These are phyloP conservation scores for Prunus dulcis DNA, from an alignment of 306 rosid species.

Conservation along the genomic window DNA sequence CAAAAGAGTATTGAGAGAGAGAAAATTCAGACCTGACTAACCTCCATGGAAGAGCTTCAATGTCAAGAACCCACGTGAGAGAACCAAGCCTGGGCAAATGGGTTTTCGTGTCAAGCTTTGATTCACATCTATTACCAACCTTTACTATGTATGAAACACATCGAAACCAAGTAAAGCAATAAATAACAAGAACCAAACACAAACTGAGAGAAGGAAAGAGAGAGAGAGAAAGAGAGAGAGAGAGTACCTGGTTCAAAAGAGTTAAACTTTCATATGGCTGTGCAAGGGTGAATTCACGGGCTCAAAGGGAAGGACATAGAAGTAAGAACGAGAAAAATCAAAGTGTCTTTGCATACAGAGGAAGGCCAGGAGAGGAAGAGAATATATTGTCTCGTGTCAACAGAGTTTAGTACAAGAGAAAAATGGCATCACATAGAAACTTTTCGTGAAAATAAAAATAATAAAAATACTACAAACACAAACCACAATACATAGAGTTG, in stretches of 20 bases:
- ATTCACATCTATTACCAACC: constrained; percentile 33
- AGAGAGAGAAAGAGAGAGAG: constrained; percentile 5
- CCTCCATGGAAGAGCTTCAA: constrained; percentile 39
- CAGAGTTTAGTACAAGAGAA: background rate
- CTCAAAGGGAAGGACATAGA: constrained; percentile 17
- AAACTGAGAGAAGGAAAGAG: background rate
- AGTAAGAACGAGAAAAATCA: constrained; percentile 24
- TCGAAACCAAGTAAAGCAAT: constrained; percentile 24
- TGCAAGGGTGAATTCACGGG: constrained; percentile 29
- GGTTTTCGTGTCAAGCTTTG: constrained; percentile 40
- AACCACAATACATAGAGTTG: background rate
- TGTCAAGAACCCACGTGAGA: constrained; percentile 44
- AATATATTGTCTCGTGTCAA: constrained; percentile 10
- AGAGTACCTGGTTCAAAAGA: constrained; percentile 41
- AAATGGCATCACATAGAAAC: constrained; percentile 1
- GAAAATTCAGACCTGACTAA: constrained; percentile 30
- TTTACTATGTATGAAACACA: constrained; percentile 16
- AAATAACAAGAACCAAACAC: constrained; percentile 15
- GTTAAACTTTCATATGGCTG: constrained; percentile 27
- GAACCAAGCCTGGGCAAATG: constrained; percentile 45
- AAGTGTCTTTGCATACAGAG: constrained; percentile 2
- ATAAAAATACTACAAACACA: background rate
- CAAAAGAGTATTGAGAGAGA: background rate
- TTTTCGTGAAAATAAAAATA: background rate
- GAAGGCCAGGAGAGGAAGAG: constrained; percentile 14